phyloP scores from a whole-genome alignment of 768 basidiomycete species.

The Lactarius indigo region DNA sequence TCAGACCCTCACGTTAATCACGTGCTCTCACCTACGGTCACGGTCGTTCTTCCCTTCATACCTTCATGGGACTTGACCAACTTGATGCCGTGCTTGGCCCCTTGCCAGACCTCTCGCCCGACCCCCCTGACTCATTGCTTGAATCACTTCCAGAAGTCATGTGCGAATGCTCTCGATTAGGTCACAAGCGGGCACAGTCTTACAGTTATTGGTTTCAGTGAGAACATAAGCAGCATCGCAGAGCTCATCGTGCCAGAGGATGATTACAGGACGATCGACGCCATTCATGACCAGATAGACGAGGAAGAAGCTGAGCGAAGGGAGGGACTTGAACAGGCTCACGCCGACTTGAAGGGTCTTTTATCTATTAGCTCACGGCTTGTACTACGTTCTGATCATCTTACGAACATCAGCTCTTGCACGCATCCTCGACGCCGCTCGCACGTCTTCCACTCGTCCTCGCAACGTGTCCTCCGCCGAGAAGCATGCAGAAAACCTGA shows the following conservation, averaged over 20 bases:
- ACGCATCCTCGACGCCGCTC: conserved; percentile 62
- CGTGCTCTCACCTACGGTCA: conserved; percentile 3
- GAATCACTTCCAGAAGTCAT: conserved; percentile 19
- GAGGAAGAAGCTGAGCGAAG: conserved; percentile 53
- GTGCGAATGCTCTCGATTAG: neutral
- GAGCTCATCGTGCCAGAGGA: conserved; percentile 75
- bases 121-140: neutral
- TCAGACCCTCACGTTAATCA: conserved; percentile 20
- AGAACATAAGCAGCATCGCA: conserved; percentile 65
- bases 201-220: conserved; percentile 37
- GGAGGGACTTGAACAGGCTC: conserved; percentile 66
- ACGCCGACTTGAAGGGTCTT: conserved; percentile 60
- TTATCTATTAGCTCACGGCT: neutral
- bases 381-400: neutral
- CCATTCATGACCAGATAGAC: conserved; percentile 67
- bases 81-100: neutral
- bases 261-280: conserved; percentile 71
- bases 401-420: conserved; percentile 49
- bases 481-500: conserved; percentile 55
- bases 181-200: neutral
- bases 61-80: neutral
- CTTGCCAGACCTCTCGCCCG: neutral
- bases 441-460: conserved; percentile 66
- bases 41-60: neutral
- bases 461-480: conserved; percentile 63